A percentile compares a stretch with the other conserved stretches of the same genome.
Evolutionary conservation across 176 grass and related monocot species (phyloP).

Genomic region (Sorghum bicolor): Sorghum_bicolor_NCBIv3 NC_012870.2:3563001-3563500

Average conservation of each 20-base stretch:
- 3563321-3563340: constrained; percentile 35
- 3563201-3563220: constrained; percentile 64
- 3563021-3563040: neutral
- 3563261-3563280: constrained; percentile 40
- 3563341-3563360: constrained; percentile 32
- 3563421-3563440: constrained; percentile 3
- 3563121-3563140: neutral
- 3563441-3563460: neutral
- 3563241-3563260: constrained; percentile 37
- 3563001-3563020: neutral
- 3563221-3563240: constrained; percentile 54
- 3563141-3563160: neutral
- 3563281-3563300: constrained; percentile 49
- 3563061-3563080: neutral
- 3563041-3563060: neutral
- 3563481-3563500: neutral
- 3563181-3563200: constrained; percentile 65
- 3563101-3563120: neutral
- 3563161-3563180: neutral
- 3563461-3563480: neutral
- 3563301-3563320: constrained; percentile 42
- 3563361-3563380: constrained; percentile 8
- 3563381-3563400: neutral
- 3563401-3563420: constrained; percentile 19
- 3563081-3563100: neutral